phyloP scores from a whole-genome alignment of 75 land plant genomes.

The Chamaecyparis obtusa region DNA sequence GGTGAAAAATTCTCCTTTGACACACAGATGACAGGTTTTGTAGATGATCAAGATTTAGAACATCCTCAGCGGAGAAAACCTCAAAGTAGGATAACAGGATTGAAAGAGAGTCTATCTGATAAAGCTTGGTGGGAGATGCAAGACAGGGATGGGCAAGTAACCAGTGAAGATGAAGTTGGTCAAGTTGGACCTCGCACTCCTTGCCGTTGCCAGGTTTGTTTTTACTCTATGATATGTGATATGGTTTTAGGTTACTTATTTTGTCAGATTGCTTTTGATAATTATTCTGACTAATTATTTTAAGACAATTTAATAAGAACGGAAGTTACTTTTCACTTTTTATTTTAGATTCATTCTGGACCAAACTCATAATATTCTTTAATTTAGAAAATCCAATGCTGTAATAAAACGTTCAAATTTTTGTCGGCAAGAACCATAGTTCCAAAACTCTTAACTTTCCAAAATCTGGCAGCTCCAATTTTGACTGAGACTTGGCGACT shows the following conservation, averaged over 20 bases:
- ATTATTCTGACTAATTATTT: not conserved
- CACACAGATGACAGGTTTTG: slow-evolving; percentile 79
- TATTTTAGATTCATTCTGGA: not conserved
- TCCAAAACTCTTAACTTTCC: no score
- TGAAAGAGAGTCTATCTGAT: slow-evolving; percentile 12
- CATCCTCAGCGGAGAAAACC: slow-evolving; percentile 14
- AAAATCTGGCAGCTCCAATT: no score
- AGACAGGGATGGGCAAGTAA: slow-evolving; percentile 56
- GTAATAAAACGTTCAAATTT: not conserved
- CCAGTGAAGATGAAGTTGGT: slow-evolving; percentile 46
- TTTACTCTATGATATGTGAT: not conserved
- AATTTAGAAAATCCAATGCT: not conserved
- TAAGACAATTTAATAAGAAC: not conserved
- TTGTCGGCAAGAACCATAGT: not conserved
- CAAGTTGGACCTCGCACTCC: slow-evolving; percentile 76
- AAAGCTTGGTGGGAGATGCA: slow-evolving; percentile 85
- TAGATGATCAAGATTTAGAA: slow-evolving; percentile 47
- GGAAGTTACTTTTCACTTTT: not conserved
- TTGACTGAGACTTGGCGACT: no score
- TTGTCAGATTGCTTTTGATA: not conserved
- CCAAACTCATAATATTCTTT: not conserved
- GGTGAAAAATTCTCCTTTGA: slow-evolving; percentile 43
- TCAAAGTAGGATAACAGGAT: slow-evolving; percentile 6
- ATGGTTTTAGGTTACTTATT: not conserved
- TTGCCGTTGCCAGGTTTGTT: slow-evolving; percentile 80